Evolutionary conservation across 148 eudicot genomes (phyloP).

Genomic region (Spergularia bocconei): DNA sequence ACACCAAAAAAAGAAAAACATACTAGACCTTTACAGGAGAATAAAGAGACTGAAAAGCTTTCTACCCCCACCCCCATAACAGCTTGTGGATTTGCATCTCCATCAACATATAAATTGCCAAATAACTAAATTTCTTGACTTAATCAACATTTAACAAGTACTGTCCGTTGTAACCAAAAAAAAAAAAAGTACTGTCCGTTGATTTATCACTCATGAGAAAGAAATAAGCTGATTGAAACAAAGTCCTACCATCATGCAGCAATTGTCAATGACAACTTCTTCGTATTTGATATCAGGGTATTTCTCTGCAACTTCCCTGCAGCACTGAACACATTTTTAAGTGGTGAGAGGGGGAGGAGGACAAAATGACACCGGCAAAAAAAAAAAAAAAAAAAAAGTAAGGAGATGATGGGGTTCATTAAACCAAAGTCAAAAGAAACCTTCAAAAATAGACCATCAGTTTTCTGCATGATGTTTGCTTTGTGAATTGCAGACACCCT

Average conservation of each 20-base stretch:
- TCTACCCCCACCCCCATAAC: not conserved
- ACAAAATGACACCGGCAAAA: conserved; percentile 6
- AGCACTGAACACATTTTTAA: conserved; percentile 54
- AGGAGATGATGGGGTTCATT: not conserved
- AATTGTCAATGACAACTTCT: conserved; percentile 96
- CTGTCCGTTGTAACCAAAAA: not conserved
- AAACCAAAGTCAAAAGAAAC: conserved; percentile 32
- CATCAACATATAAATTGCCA: not conserved
- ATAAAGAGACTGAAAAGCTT: not conserved
- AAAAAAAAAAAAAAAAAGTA: conserved; percentile 15
- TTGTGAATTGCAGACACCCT: conserved; percentile 97
- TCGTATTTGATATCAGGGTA: conserved; percentile 90
- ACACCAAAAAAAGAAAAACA: too few relatives aligned
- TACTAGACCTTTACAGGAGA: not conserved
- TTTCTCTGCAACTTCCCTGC: conserved; percentile 98
- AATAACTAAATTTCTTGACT: not conserved
- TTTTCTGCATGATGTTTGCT: conserved; percentile 99
- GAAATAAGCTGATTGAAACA: not conserved
- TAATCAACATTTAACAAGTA: not conserved
- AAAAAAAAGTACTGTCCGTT: not conserved
- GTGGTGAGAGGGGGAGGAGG: not conserved
- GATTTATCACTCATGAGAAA: not conserved
- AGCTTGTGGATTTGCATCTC: not conserved
- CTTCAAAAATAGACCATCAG: conserved; percentile 97
- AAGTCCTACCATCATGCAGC: conserved; percentile 88